Evolutionary conservation across 306 rosid genomes (phyloP).

Genomic region (Ceratonia siliqua): DNA sequence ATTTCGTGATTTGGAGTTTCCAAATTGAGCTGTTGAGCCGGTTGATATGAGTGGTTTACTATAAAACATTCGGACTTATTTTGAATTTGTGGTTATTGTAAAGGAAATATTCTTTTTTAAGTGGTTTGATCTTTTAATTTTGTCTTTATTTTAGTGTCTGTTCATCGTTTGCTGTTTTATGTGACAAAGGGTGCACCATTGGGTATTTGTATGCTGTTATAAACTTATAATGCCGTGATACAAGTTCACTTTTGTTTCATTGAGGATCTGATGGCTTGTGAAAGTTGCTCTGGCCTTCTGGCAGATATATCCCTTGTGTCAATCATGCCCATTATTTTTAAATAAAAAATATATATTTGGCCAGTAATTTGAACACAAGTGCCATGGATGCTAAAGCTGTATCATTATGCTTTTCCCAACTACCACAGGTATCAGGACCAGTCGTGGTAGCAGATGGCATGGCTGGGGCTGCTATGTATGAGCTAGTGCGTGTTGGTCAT

Average conservation of each 20-base stretch:
- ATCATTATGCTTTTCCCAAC: neutral
- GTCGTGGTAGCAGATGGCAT: slow-evolving; percentile 98
- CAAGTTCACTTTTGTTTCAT: neutral
- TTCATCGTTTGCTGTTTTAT: neutral
- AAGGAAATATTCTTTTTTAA: slow-evolving; percentile 4
- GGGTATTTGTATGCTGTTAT: slow-evolving; percentile 17
- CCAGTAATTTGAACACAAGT: neutral
- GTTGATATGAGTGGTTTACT: neutral
- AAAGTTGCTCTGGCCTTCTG: slow-evolving; percentile 42
- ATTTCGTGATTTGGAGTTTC: neutral
- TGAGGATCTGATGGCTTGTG: neutral
- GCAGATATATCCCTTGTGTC: neutral
- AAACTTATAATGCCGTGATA: slow-evolving; percentile 34
- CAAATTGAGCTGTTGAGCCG: neutral
- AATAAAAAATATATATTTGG: neutral
- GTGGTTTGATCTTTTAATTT: slow-evolving; percentile 3
- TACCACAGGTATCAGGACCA: slow-evolving; percentile 90
- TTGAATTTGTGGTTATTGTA: neutral
- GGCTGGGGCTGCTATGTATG: slow-evolving; percentile 99
- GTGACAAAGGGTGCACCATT: neutral
- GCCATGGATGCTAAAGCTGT: slow-evolving; percentile 4
- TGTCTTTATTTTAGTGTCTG: neutral
- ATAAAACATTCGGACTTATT: neutral
- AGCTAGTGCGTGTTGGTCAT: slow-evolving; percentile 85
- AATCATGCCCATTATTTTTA: neutral